A percentile compares a stretch with the other conserved stretches of the same genome.
Evolutionary conservation across 1,284 basidiomycete genomes (phyloP).

Genomic region (Boletus smithii): DNA sequence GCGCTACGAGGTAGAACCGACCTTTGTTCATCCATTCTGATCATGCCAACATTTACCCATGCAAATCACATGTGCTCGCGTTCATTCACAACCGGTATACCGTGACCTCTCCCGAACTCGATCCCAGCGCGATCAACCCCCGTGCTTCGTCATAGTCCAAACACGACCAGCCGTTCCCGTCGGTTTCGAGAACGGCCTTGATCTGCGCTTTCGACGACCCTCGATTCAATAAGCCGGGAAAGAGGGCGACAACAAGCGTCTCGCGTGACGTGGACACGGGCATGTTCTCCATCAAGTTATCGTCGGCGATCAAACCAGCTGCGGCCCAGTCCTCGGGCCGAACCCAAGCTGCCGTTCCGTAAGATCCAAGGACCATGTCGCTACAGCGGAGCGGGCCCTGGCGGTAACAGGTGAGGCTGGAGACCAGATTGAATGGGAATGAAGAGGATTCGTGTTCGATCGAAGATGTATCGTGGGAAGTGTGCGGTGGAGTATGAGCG

Average conservation of each 20-base stretch:
- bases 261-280: slow-evolving; percentile 34
- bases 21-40: slow-evolving; percentile 3
- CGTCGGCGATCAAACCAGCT: slow-evolving; percentile 33
- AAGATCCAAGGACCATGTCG: slow-evolving; percentile 47
- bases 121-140: slow-evolving; percentile 51
- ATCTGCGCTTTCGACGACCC: slow-evolving; percentile 18
- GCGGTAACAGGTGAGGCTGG: slow-evolving; percentile 27
- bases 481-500: not conserved
- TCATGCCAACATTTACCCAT: slow-evolving; percentile 1
- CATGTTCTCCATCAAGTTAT: slow-evolving; percentile 21
- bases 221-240: slow-evolving; percentile 42
- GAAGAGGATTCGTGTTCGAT: slow-evolving; percentile 39
- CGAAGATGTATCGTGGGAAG: slow-evolving; percentile 3
- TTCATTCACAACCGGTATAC: slow-evolving; percentile 40
- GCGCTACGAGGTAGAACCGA: not conserved
- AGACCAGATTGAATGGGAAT: slow-evolving; percentile 36
- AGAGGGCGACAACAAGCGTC: slow-evolving; percentile 43
- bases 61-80: not conserved
- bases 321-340: slow-evolving; percentile 45
- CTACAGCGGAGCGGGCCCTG: slow-evolving; percentile 52
- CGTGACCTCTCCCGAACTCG: slow-evolving; percentile 44
- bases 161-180: slow-evolving; percentile 47
- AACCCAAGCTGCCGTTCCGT: slow-evolving; percentile 59
- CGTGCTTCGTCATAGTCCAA: slow-evolving; percentile 56
- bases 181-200: slow-evolving; percentile 31